Conservation (phyloP, 345 rosid species). For the thale cress (Arabidopsis thaliana) region TAIR10.1 NC_003070.9:14305501-14306000, state of each 20-base stretch:
- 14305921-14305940: conserved; percentile 32
- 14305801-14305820: conserved; percentile 32
- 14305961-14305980: conserved; percentile 17
- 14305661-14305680: background rate
- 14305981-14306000: conserved; percentile 19
- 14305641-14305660: conserved; percentile 7
- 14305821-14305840: conserved; percentile 5
- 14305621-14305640: conserved; percentile 35
- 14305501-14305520: conserved; percentile 7
- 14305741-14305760: conserved; percentile 21
- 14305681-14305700: conserved; percentile 2
- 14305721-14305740: background rate
- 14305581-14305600: conserved; percentile 32
- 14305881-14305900: background rate
- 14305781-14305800: conserved; percentile 32
- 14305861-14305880: background rate
- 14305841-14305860: conserved; percentile 24
- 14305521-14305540: conserved; percentile 34
- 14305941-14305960: conserved; percentile 35
- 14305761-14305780: conserved; percentile 33
- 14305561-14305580: conserved; percentile 26
- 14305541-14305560: conserved; percentile 24
- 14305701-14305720: conserved; percentile 6
- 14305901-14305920: conserved; percentile 17
- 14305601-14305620: conserved; percentile 40